phyloP scores from a whole-genome alignment of 1,284 basidiomycete genomes.

The Dichomitus squalens region DNA sequence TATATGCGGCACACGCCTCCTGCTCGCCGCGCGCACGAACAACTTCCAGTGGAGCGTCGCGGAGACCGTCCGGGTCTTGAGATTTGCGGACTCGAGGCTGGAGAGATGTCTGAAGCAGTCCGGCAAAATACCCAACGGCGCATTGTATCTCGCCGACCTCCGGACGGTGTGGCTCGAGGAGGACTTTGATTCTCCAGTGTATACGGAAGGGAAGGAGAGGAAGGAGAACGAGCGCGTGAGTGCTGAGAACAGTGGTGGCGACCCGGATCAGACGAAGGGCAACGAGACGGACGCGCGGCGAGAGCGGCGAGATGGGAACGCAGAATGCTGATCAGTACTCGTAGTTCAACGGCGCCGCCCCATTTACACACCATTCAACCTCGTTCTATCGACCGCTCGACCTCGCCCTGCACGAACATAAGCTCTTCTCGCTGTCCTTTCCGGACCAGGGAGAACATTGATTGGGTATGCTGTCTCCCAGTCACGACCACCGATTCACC shows the following conservation, averaged over 20 bases:
- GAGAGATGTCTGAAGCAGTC: slow-evolving; percentile 97
- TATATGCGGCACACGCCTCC: slow-evolving; percentile 94
- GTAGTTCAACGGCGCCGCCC: slow-evolving; percentile 8
- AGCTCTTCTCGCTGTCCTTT: slow-evolving; percentile 44
- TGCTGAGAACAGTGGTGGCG: slow-evolving; percentile 35
- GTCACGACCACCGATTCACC: slow-evolving; percentile 45
- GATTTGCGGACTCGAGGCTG: slow-evolving; percentile 94
- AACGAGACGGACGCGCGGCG: slow-evolving; percentile 38
- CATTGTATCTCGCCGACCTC: slow-evolving; percentile 90
- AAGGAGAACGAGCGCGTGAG: slow-evolving; percentile 62
- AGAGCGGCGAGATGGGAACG: slow-evolving; percentile 41
- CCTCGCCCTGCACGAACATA: slow-evolving; percentile 44
- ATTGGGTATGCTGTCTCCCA: slow-evolving; percentile 34
- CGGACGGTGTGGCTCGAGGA: slow-evolving; percentile 91
- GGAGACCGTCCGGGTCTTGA: slow-evolving; percentile 98
- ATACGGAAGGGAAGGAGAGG: slow-evolving; percentile 73
- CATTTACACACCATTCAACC: slow-evolving; percentile 1
- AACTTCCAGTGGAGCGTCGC: slow-evolving; percentile 92
- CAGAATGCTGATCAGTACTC: slow-evolving; percentile 14
- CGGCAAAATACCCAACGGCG: slow-evolving; percentile 85
- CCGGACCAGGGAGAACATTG: slow-evolving; percentile 41
- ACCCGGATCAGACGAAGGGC: slow-evolving; percentile 17
- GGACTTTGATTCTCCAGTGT: slow-evolving; percentile 89
- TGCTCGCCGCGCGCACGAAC: slow-evolving; percentile 98
- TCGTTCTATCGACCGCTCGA: slow-evolving; percentile 39